Base-by-base conservation (phyloP, 176 grass and related monocot species). In the Chrysopogon serrulatus region DNA sequence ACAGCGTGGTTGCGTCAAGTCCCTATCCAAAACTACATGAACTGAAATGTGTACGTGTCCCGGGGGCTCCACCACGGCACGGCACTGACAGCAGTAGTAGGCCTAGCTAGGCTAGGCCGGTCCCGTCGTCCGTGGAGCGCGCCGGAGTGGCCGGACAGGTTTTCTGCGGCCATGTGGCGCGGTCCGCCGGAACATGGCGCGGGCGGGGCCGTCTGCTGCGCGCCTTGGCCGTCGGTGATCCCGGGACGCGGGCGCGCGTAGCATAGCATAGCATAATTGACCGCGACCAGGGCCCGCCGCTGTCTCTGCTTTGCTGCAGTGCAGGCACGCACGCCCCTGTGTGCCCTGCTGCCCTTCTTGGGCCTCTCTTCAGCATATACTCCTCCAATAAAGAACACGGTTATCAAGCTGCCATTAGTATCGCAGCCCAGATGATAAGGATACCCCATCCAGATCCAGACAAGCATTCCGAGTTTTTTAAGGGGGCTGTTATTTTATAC, bases 101-200 rank as follows among this genome's bases (percentile, higher is more conserved):
- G 47, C 47, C 43, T 51, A 51, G 36, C 36, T 37, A 37, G 36
- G 3, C 3, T 5, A n/a, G 3, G 5, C 48, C 1, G 49, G n/a
- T n/a, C n/a, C n/a, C n/a, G n/a, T n/a, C n/a, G n/a, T n/a, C n/a
- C n/a, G n/a, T n/a, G n/a, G n/a, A n/a, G n/a, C n/a, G n/a, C n/a
- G n/a, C n/a, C n/a, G n/a, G n/a, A n/a, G n/a, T n/a, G n/a, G 41
- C 5, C 74, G 49, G 68, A 57, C 64, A 77, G n/a, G 75, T 41
- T 69, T 64, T 71, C 64, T n/a, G 73, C 62, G 79, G 5, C 73
- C 86, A 83, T 60, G 65, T 87, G 86, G 79, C 49, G 45, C 71
- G 70, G 84, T 13, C 77, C 57, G 69, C 42, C 68, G 27, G 34
- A 28, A 1, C 78, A 27, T 39, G 40, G 14, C 44, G 6, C 36